Conservation (phyloP, 2,329 filamentous ascomycete species). For the Dothidotthia symphoricarpi region DNA sequence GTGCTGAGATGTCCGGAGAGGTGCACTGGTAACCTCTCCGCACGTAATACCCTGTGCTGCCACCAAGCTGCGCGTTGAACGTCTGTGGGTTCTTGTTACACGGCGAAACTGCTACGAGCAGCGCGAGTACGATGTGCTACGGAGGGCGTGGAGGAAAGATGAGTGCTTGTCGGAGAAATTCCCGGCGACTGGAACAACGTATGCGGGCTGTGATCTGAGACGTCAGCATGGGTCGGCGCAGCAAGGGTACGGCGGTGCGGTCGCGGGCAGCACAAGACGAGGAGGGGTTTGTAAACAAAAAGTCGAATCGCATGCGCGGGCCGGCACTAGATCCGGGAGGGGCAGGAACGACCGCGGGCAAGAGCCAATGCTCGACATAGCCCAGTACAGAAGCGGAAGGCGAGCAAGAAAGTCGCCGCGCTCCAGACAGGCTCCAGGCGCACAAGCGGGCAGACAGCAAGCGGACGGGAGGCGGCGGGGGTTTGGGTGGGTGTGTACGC, state of each 20-base stretch:
- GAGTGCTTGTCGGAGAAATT: slow-evolving; percentile 10
- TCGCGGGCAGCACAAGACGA: no score
- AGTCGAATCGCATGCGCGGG: no score
- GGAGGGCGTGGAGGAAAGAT: slow-evolving; percentile 5
- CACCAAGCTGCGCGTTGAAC: slow-evolving; percentile 18
- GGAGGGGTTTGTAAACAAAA: no score
- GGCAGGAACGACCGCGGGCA: slow-evolving; percentile 1
- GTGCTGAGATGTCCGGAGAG: slow-evolving; percentile 42
- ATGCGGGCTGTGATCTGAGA: slow-evolving; percentile 12
- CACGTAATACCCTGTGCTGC: slow-evolving; percentile 28
- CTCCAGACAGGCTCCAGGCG: slow-evolving; percentile 13
- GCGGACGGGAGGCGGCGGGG: slow-evolving; percentile 7
- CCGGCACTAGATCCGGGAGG: no score
- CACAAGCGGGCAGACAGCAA: slow-evolving; percentile 11
- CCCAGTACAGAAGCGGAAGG: slow-evolving; percentile 3
- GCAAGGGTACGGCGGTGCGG: neutral
- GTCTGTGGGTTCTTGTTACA: slow-evolving; percentile 2
- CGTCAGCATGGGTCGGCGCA: slow-evolving; percentile 14
- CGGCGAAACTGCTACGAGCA: slow-evolving; percentile 7
- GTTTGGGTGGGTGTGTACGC: slow-evolving; percentile 7
- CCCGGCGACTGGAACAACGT: slow-evolving; percentile 5
- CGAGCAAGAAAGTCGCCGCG: slow-evolving; percentile 7
- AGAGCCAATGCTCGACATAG: slow-evolving; percentile 2
- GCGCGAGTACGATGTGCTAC: slow-evolving; percentile 5
- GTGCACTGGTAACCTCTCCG: slow-evolving; percentile 42